Evolutionary conservation across 1,284 basidiomycete genomes (phyloP).

Genomic region (Tilletia horrida): DNA sequence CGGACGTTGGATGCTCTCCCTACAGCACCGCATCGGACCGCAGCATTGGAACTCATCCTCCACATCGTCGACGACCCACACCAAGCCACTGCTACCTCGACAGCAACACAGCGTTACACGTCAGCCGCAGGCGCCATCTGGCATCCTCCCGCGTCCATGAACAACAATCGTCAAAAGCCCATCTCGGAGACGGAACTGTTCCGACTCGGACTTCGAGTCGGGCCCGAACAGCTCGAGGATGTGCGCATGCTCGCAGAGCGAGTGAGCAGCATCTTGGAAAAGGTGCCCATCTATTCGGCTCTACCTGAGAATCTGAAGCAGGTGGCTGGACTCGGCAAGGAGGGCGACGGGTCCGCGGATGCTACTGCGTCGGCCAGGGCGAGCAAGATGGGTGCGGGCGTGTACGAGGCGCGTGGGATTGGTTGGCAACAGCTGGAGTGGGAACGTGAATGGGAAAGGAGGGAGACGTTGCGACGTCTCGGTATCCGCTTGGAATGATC

Average conservation of each 20-base stretch:
- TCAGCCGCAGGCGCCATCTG: slow-evolving; percentile 11
- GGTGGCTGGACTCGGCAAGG: background rate
- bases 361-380: background rate
- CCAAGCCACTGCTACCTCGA: background rate
- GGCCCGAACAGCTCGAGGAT: slow-evolving; percentile 39
- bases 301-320: slow-evolving; percentile 1
- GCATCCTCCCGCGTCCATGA: background rate
- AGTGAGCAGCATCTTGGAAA: slow-evolving; percentile 31
- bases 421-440: slow-evolving; percentile 17
- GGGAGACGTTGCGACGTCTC: slow-evolving; percentile 7
- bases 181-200: slow-evolving; percentile 52
- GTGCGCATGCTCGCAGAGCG: slow-evolving; percentile 46
- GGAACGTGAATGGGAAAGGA: slow-evolving; percentile 18
- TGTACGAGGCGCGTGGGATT: slow-evolving; percentile 17
- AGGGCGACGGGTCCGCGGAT: background rate
- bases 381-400: slow-evolving; percentile 1
- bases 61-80: slow-evolving; percentile 36
- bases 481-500: slow-evolving; percentile 17
- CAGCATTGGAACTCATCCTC: slow-evolving; percentile 52
- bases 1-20: slow-evolving; percentile 47
- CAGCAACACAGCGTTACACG: background rate
- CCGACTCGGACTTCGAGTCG: slow-evolving; percentile 46
- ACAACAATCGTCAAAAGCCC: background rate
- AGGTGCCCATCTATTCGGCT: slow-evolving; percentile 4
- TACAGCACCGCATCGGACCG: slow-evolving; percentile 39